Percentiles rank a stretch among this genome's conserved stretches.
phyloP scores from a whole-genome alignment of 805 yeast species.

The Torulaspora microellipsoides region DNA sequence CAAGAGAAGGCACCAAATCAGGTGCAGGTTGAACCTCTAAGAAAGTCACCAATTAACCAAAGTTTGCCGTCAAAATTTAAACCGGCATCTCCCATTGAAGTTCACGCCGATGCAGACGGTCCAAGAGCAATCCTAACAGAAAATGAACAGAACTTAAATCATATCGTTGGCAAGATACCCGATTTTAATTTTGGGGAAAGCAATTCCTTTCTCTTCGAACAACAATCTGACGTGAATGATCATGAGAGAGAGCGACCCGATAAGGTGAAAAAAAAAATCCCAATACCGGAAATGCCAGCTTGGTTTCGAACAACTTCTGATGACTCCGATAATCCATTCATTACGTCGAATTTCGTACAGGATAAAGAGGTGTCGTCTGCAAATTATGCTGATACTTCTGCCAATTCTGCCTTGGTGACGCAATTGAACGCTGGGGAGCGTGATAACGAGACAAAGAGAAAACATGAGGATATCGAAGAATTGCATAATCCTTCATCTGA shows the following conservation, averaged over 20 bases:
- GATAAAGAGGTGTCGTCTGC: conserved; percentile 20
- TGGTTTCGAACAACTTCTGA: conserved; percentile 27
- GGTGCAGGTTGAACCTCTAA: not conserved
- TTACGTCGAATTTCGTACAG: conserved; percentile 18
- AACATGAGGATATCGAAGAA: conserved; percentile 4
- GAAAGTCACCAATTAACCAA: not conserved
- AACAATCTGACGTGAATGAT: conserved; percentile 1
- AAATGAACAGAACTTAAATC: conserved; percentile 24
- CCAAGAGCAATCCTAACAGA: conserved; percentile 9
- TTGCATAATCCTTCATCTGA: conserved; percentile 23
- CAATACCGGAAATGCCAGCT: conserved; percentile 25
- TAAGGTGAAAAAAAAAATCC: conserved; percentile 8
- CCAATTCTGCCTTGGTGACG: conserved; percentile 14
- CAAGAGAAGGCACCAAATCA: conserved; percentile 11
- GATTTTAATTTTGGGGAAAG: conserved; percentile 10
- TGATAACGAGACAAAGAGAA: conserved; percentile 2
- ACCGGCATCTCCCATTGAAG: not conserved
- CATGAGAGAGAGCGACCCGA: conserved; percentile 1
- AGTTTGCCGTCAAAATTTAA: not conserved
- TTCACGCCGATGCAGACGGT: not conserved
- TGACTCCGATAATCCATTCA: conserved; percentile 18
- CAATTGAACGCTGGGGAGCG: conserved; percentile 20
- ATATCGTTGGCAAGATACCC: conserved; percentile 22
- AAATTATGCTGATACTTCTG: conserved; percentile 12
- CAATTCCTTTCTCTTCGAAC: conserved; percentile 22